Base-by-base conservation (phyloP, 176 grass and related monocot species). In the Aegilops umbellulata region DNA sequence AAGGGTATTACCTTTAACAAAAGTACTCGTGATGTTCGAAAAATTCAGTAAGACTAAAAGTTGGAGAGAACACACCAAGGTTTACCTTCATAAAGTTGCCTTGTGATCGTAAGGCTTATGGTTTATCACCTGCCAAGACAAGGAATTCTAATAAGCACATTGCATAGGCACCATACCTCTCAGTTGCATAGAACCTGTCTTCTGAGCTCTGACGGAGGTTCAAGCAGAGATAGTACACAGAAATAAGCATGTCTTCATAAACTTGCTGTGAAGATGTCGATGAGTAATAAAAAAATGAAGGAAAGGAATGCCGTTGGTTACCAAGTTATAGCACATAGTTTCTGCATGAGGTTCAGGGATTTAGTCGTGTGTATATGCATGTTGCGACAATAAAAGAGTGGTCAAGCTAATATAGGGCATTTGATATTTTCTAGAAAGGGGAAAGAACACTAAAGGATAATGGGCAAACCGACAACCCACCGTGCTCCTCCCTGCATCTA, bases 111-210 rank as follows among this genome's bases (percentile, higher is more conserved):
- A 98, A 27, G 82, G 86, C 60, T 80, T 90, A 83, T 94, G 97
- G 66, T 98, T 94, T 95, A 96, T 96, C 71, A 99, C 94, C 97
- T 99, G 44, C 13, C 12, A 53, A 2, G 34, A 79, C 36, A 87
- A 77, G 6, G 19, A 82, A 86, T 42, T 63, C 14, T 31, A 69
- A 77, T 70, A 32, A 88, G 38, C 65, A 86, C 3, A 79, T 23
- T 17, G 15, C 15, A 31, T 13, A 62, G 53, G 20, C 30, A 57
- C 22, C 1, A 31, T 53, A 55, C 2, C 41, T 51, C 42, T 51
- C 42, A 3, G 69, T 73, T 38, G 65, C 61, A 86, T 25, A 71
- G 38, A 75, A 88, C 74, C 7, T 13, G 31, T 35, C 24, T 69
- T 20, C 5, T 32, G 41, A 35, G 19, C 69, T 32, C 0, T 42